Evolutionary conservation across 164 flowering plant species (phyloP), one percentile per base, ranked within the genome.

Genomic region (Piper longum): DNA sequence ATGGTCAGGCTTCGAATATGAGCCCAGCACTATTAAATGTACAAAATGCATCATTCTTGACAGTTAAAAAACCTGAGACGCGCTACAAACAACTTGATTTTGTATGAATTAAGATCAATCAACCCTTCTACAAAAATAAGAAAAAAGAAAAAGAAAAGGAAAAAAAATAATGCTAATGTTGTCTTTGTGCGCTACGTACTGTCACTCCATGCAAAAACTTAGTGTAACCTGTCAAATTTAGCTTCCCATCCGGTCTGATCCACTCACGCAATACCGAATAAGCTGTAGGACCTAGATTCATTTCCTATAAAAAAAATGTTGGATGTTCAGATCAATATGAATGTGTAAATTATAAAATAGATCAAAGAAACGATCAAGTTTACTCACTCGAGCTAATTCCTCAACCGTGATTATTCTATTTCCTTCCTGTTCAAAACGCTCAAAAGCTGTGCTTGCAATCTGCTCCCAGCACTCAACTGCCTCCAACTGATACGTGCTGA

Each of bases 161-260:
- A 48, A 48, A 48, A 48, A 1, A 48, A 48, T 14, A 69, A 71
- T 81, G 76, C 42, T 76, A 76, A n/a, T 75, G 85, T 75, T 89
- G 82, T 69, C 86, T 72, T 62, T 75, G 81, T 18, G 95, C 65
- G 69, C 69, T 79, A 11, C 97, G 83, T 4, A 84, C 60, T 17
- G 97, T 86, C 54, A 91, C 85, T 57, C 99, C 97, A 73, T 89
- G 98, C 74, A 95, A 85, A 76, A 85, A 86, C 68, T 83, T 95
- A 43, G 90, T 83, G 59, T 79, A 95, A 41, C 97, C 99, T 57
- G 86, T 74, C 58, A 91, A 85, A 75, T 83, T 87, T 43, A 91
- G 86, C 72, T 86, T 91, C 62, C 90, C 83, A 67, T 91, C 99
- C 0, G 19, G 65, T 71, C 97, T 78, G 70, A 91, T 83, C 89